A percentile compares a stretch with the other conserved stretches of the same genome.
These are phyloP conservation scores for Globisporangium lucens DNA, from an alignment of 352 stramenopile genomes.

Conservation along the genomic window DNA sequence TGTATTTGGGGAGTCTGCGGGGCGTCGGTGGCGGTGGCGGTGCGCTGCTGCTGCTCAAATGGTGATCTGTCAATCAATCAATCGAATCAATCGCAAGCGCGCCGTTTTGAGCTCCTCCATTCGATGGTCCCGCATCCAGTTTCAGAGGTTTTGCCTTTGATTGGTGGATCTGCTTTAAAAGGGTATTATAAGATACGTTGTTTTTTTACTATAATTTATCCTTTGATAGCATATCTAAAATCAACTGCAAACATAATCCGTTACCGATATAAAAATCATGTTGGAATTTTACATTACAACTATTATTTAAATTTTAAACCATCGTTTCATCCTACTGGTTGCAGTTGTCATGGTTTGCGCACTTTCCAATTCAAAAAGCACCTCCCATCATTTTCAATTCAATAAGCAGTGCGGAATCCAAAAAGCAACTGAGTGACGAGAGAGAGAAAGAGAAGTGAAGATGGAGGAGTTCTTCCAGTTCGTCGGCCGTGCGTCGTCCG, in stretches of 20 bases:
- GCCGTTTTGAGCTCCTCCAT: conserved; percentile 21
- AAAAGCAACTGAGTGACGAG: neutral
- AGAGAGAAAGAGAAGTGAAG: neutral
- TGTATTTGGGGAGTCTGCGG: neutral
- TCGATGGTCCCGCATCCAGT: conserved; percentile 12
- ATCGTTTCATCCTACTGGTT: neutral
- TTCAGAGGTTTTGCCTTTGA: neutral
- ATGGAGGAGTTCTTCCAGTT: conserved; percentile 80
- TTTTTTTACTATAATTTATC: neutral
- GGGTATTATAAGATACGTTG: neutral
- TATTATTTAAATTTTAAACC: neutral
- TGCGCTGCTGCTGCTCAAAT: conserved; percentile 1
- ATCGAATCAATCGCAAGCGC: conserved; percentile 6
- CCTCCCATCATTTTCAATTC: neutral
- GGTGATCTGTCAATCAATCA: conserved; percentile 5
- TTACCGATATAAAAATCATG: neutral
- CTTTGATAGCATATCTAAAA: neutral
- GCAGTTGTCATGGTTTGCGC: neutral
- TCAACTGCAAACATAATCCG: neutral
- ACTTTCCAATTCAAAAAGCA: neutral
- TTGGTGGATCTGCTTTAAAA: neutral
- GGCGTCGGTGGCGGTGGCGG: neutral
- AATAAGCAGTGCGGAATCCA: neutral
- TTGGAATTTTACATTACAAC: neutral
- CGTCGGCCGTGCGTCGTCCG: conserved; percentile 28